Base-by-base conservation (phyloP, 805 yeast genomes). In the Candida nemodendra region DNA sequence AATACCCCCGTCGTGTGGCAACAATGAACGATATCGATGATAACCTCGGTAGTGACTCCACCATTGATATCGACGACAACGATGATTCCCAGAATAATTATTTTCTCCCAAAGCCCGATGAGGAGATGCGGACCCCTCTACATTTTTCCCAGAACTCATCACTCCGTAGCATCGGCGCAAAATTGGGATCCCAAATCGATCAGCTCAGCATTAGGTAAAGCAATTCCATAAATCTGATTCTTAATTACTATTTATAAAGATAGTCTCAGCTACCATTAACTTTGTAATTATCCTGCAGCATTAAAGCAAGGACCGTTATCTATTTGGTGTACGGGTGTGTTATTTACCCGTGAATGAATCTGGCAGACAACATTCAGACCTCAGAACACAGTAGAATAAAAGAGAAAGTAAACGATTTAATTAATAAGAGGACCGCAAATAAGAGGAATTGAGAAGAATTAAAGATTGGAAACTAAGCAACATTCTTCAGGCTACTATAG, bases 71-170 rank as follows among this genome's bases (percentile, higher is more conserved):
- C 19, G 76, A 72, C 41, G 77, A 72, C 42, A 66, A 65, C 41
- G 78, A 71, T 4, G 78, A 72, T 45, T 74, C 70, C 47, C 70
- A 69, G 44, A 59, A 69, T 44, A 76, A 72, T 46, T 71, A 71
- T 48, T 76, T 75, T n/a, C 71, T 65, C 45, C 78, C 78, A 4
- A 50, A 61, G 6, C 66, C 61, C 5, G 71, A 66, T 44, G 76
- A 73, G 18, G 69, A 64, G 39, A 35, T 51, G 3, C 34, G 15
- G 12, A 53, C 59, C 2, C 57, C 59, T n/a, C 15, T 28, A 15
- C 32, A 30, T 14, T 23, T 19, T 6, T 38, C 47, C 12, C 37
- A 36, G 3, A 39, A 43, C 11, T 12, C 36, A 6, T 33, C 47
- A 4, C 22, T 33, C 12, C 31, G 24, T 4, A 36, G 30, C 18